A percentile compares a stretch with the other conserved stretches of the same genome.
Conservation (phyloP, 2,329 filamentous ascomycete species). For the Epichloe hybrida region DNA sequence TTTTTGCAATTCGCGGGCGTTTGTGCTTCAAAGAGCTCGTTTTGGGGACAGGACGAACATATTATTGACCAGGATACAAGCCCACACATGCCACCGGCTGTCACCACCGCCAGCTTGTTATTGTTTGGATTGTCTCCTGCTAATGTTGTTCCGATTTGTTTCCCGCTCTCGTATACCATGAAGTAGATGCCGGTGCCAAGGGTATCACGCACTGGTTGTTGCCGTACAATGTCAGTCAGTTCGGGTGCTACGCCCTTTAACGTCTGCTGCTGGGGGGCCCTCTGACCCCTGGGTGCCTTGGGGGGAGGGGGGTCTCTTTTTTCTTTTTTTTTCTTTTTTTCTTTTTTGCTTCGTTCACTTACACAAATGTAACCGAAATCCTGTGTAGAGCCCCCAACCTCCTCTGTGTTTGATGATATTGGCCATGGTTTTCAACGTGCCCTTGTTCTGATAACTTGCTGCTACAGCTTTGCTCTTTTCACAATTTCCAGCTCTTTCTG, state of each 20-base stretch:
- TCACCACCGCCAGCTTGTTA: slow-evolving; percentile 63
- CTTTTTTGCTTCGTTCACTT: slow-evolving; percentile 22
- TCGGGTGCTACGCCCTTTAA: background rate
- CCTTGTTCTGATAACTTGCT: slow-evolving; percentile 63
- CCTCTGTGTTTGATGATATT: slow-evolving; percentile 68
- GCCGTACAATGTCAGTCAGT: background rate
- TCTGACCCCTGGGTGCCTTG: too few relatives aligned
- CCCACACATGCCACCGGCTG: slow-evolving; percentile 68
- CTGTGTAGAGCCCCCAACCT: slow-evolving; percentile 61
- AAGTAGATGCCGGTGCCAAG: slow-evolving; percentile 78
- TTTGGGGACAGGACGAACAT: slow-evolving; percentile 33
- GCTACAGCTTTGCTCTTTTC: slow-evolving; percentile 44
- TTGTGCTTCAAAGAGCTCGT: slow-evolving; percentile 1
- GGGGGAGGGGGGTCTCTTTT: too few relatives aligned
- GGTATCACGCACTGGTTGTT: slow-evolving; percentile 56
- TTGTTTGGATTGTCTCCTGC: slow-evolving; percentile 59
- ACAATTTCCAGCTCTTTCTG: slow-evolving; percentile 25
- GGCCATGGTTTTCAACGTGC: slow-evolving; percentile 61
- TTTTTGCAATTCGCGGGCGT: background rate
- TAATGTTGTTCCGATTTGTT: slow-evolving; percentile 66
- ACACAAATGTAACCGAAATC: slow-evolving; percentile 67
- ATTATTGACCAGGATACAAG: slow-evolving; percentile 72
- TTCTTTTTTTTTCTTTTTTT: too few relatives aligned
- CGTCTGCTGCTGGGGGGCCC: background rate
- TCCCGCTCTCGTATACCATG: slow-evolving; percentile 77